Conservation (phyloP, 2,329 filamentous ascomycete species). For the Geosmithia morbida region DNA sequence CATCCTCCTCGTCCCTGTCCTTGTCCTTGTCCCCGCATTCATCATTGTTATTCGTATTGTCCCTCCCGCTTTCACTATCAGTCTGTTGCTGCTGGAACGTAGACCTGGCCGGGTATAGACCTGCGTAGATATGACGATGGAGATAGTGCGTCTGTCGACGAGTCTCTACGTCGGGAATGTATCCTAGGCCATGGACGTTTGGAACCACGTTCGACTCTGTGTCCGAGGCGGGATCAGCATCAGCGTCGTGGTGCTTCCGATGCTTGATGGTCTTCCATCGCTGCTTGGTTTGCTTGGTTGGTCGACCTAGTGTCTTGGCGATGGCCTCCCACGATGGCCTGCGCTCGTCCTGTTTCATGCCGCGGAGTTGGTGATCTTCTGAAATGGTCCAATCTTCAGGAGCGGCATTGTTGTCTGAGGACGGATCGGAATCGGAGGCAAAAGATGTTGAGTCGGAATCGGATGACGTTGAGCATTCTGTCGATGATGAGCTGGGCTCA, state of each 20-base stretch:
- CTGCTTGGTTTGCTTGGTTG: constrained; percentile 13
- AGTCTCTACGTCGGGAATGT: constrained; percentile 6
- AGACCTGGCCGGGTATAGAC: constrained; percentile 15
- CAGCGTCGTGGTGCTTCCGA: constrained; percentile 1
- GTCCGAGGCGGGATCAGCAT: constrained; percentile 5
- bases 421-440: too few relatives aligned
- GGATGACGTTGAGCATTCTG: too few relatives aligned
- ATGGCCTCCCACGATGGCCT: constrained; percentile 16
- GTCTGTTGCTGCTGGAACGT: too few relatives aligned
- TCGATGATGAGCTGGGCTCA: too few relatives aligned
- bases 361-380: constrained; percentile 16
- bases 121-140: constrained; percentile 12
- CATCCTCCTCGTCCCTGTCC: constrained; percentile 14
- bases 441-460: too few relatives aligned
- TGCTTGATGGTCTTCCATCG: constrained; percentile 18
- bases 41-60: too few relatives aligned
- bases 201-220: constrained; percentile 4
- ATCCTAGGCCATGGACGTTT: constrained; percentile 5
- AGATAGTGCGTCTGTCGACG: constrained; percentile 15
- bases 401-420: too few relatives aligned
- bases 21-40: constrained; percentile 9
- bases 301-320: constrained; percentile 9
- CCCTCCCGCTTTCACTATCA: too few relatives aligned
- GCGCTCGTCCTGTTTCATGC: constrained; percentile 17
- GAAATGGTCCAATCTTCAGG: constrained; percentile 22